These are phyloP conservation scores for Debaryomycetaceae sp. DNA, from an alignment of 1,139 yeast species.

Conservation along the genomic window DNA sequence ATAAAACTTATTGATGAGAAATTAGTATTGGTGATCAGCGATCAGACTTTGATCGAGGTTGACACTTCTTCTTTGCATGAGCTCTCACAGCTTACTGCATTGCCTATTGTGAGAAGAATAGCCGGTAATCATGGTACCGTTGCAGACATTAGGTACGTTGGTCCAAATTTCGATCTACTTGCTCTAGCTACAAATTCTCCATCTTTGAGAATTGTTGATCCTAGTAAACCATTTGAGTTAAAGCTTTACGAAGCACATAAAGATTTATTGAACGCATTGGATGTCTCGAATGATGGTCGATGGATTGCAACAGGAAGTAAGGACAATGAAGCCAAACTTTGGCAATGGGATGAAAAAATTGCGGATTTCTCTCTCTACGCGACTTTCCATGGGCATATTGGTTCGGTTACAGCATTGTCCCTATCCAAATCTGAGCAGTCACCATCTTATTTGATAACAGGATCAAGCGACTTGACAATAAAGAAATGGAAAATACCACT, in stretches of 20 bases:
- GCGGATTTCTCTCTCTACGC: slow-evolving; percentile 52
- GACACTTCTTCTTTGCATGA: slow-evolving; percentile 25
- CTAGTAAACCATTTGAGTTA: slow-evolving; percentile 57
- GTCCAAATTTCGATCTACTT: slow-evolving; percentile 52
- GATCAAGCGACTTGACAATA: slow-evolving; percentile 84
- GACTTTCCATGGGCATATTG: slow-evolving; percentile 79
- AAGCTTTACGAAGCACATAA: slow-evolving; percentile 73
- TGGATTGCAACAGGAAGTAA: slow-evolving; percentile 96
- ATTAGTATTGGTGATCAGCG: slow-evolving; percentile 59
- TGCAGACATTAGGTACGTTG: slow-evolving; percentile 80
- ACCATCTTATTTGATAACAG: slow-evolving; percentile 79
- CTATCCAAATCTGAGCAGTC: slow-evolving; percentile 56
- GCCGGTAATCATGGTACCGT: slow-evolving; percentile 97
- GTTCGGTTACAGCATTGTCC: slow-evolving; percentile 79
- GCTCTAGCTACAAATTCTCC: slow-evolving; percentile 96
- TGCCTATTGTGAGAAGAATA: slow-evolving; percentile 51
- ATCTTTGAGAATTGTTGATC: slow-evolving; percentile 70
- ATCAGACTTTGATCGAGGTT: slow-evolving; percentile 71
- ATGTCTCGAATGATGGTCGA: slow-evolving; percentile 69
- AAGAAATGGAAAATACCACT: slow-evolving; percentile 83
- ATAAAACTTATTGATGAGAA: slow-evolving; percentile 25
- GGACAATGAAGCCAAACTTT: slow-evolving; percentile 78
- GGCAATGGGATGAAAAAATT: slow-evolving; percentile 56
- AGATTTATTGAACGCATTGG: slow-evolving; percentile 80
- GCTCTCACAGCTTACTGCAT: slow-evolving; percentile 21